These are phyloP conservation scores for Sclerotinia nivalis DNA, from an alignment of 2,329 filamentous ascomycete species.

Conservation along the genomic window DNA sequence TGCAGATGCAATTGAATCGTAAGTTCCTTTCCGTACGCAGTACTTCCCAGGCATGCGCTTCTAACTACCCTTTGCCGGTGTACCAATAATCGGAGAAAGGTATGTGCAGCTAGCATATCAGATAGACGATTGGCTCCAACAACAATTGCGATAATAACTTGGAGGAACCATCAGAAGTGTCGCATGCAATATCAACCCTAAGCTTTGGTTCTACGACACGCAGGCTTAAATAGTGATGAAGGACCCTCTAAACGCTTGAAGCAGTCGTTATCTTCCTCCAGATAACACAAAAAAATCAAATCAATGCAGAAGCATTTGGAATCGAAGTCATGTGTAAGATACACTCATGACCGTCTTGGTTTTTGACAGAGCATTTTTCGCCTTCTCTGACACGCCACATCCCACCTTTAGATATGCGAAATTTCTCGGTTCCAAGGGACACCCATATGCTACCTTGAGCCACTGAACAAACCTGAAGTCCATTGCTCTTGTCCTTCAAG, in stretches of 20 bases:
- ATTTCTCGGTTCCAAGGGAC: slow-evolving; percentile 24
- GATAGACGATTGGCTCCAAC: slow-evolving; percentile 62
- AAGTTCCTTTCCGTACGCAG: background rate
- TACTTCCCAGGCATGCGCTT: background rate
- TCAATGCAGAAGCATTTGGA: background rate
- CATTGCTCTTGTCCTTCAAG: background rate
- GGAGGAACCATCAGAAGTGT: slow-evolving; percentile 32
- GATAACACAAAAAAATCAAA: background rate
- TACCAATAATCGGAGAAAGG: slow-evolving; percentile 67
- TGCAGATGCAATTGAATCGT: background rate
- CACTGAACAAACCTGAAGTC: slow-evolving; percentile 29
- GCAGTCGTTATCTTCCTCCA: background rate
- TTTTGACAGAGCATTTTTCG: slow-evolving; percentile 27
- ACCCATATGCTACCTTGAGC: slow-evolving; percentile 29
- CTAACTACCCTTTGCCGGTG: slow-evolving; percentile 70
- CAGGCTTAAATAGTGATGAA: slow-evolving; percentile 75
- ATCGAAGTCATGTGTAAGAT: slow-evolving; percentile 11
- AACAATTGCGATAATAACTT: slow-evolving; percentile 55
- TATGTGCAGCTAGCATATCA: background rate
- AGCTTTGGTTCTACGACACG: slow-evolving; percentile 70
- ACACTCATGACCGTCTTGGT: background rate
- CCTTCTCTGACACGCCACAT: slow-evolving; percentile 31
- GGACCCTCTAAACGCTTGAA: slow-evolving; percentile 43
- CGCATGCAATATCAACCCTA: slow-evolving; percentile 64
- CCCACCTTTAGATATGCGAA: slow-evolving; percentile 28